Conservation (phyloP, 306 rosid genomes). For the Lathyrus tuberosus region DNA sequence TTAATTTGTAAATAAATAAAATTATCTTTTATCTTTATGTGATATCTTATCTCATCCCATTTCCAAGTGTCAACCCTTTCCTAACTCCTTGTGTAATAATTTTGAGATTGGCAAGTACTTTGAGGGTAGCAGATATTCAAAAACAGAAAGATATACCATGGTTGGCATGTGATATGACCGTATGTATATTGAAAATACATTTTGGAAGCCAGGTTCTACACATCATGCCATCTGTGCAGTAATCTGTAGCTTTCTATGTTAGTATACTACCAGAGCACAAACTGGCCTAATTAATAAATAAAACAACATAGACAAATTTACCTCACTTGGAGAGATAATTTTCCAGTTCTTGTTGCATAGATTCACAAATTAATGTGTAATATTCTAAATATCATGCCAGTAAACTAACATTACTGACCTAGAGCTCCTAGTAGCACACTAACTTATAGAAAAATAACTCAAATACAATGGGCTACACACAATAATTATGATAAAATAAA, state of each 20-base stretch:
- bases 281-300: no score
- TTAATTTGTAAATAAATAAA: not conserved
- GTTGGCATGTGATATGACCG: not conserved
- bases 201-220: not conserved
- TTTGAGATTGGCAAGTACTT: conserved; percentile 7
- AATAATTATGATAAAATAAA: conserved; percentile 10
- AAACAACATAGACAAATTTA: no score
- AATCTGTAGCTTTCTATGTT: conserved; percentile 10
- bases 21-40: conserved; percentile 2
- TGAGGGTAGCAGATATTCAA: not conserved
- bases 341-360: not conserved
- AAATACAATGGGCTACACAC: not conserved
- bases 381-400: conserved; percentile 10
- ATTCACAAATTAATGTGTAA: not conserved
- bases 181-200: not conserved
- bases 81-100: not conserved
- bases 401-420: conserved; percentile 4
- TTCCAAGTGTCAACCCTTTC: not conserved
- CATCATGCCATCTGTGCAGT: conserved; percentile 18
- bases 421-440: conserved; percentile 18
- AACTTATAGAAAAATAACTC: not conserved
- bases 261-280: conserved; percentile 6
- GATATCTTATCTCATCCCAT: not conserved
- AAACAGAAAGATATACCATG: not conserved
- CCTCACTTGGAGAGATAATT: no score